Evolutionary conservation across 148 eudicot genomes (phyloP).

Genomic region (Cornus florida): DNA sequence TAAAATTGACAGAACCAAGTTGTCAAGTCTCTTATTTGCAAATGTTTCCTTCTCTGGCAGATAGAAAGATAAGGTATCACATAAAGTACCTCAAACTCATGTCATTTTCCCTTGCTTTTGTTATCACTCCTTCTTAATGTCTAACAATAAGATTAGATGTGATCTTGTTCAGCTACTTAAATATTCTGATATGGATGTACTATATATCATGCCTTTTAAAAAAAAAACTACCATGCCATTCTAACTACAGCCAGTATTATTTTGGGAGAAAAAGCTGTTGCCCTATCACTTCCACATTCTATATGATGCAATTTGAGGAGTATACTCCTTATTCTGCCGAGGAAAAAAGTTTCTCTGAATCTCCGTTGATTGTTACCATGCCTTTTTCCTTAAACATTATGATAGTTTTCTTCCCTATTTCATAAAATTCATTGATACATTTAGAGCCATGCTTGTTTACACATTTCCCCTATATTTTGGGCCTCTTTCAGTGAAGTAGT

Average conservation of each 20-base stretch:
- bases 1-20: background rate
- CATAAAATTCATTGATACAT: background rate
- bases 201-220: background rate
- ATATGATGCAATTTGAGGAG: background rate
- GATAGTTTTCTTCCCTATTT: background rate
- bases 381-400: background rate
- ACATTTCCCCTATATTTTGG: slow-evolving; percentile 18
- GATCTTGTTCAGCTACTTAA: background rate
- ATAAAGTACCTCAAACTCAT: background rate
- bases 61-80: background rate
- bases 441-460: background rate
- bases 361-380: background rate
- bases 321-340: background rate
- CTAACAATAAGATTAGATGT: background rate
- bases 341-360: background rate
- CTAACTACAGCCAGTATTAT: background rate
- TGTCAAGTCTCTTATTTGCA: background rate
- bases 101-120: background rate
- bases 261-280: background rate
- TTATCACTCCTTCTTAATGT: background rate
- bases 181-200: background rate
- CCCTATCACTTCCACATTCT: background rate
- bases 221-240: background rate
- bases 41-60: background rate
- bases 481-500: slow-evolving; percentile 64